Conservation (phyloP, 441 rosid species). For the Croton laevigatus region DNA sequence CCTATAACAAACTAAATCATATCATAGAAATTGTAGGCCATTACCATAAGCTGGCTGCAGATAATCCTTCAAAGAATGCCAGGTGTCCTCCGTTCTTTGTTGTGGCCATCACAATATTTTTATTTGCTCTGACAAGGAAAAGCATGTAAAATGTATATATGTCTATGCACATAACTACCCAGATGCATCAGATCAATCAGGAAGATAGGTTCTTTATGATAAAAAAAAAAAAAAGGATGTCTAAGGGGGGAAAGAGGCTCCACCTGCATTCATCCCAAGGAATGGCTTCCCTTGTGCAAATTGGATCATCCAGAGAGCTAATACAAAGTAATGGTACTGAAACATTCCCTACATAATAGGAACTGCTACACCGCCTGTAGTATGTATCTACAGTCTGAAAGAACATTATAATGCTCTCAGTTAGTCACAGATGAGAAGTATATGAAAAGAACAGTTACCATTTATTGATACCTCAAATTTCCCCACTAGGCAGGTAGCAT, state of each 20-base stretch:
- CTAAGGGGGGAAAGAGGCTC: slow-evolving; percentile 8
- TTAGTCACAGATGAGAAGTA: slow-evolving; percentile 11
- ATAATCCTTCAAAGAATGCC: slow-evolving; percentile 76
- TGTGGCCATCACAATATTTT: slow-evolving; percentile 71
- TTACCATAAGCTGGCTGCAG: slow-evolving; percentile 65
- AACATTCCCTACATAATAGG: slow-evolving; percentile 51
- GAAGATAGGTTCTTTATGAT: not conserved
- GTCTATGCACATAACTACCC: not conserved
- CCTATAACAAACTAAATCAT: not conserved
- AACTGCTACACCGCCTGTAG: slow-evolving; percentile 78
- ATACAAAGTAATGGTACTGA: slow-evolving; percentile 79
- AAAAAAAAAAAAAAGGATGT: slow-evolving; percentile 1
- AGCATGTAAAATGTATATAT: not conserved
- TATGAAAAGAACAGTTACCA: slow-evolving; percentile 8
- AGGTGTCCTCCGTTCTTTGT: slow-evolving; percentile 82
- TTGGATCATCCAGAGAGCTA: slow-evolving; percentile 87
- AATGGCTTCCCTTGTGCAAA: slow-evolving; percentile 87
- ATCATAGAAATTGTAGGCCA: slow-evolving; percentile 13
- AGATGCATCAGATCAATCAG: slow-evolving; percentile 8
- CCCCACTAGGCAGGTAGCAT: slow-evolving; percentile 75
- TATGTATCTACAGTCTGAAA: slow-evolving; percentile 82
- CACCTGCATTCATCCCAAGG: slow-evolving; percentile 99
- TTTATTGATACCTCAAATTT: slow-evolving; percentile 66
- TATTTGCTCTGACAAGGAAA: slow-evolving; percentile 54
- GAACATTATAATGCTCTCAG: slow-evolving; percentile 21